phyloP scores from a whole-genome alignment of 2,329 filamentous ascomycete species.

The Geosmithia morbida region DNA sequence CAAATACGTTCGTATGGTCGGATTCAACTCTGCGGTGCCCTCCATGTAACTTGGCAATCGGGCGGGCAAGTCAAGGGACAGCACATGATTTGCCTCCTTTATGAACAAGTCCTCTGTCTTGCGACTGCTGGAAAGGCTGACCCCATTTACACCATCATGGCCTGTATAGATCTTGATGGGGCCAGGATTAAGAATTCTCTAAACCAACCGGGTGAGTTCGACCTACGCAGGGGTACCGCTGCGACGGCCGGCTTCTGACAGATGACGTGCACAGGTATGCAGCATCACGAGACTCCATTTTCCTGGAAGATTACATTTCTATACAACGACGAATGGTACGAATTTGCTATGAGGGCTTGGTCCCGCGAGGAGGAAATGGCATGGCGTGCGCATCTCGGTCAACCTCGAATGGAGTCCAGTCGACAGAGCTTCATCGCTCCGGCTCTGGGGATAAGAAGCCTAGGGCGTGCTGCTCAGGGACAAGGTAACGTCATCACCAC shows the following conservation, averaged over 20 bases:
- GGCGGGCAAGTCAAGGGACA: conserved; percentile 53
- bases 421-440: background rate
- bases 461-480: conserved; percentile 63
- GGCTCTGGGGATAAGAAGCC: conserved; percentile 49
- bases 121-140: conserved; percentile 52
- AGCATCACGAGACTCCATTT: conserved; percentile 73
- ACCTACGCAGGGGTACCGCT: background rate
- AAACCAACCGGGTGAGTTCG: conserved; percentile 52
- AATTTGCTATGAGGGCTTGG: conserved; percentile 78
- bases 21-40: conserved; percentile 64
- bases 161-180: conserved; percentile 54
- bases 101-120: conserved; percentile 64
- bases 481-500: conserved; percentile 29
- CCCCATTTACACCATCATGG: conserved; percentile 57
- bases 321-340: conserved; percentile 60
- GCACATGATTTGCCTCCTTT: conserved; percentile 80
- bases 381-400: conserved; percentile 56
- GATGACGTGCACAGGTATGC: conserved; percentile 45
- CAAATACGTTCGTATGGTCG: conserved; percentile 71
- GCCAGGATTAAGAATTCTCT: conserved; percentile 57
- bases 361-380: conserved; percentile 63
- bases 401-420: background rate
- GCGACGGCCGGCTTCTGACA: background rate
- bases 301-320: conserved; percentile 91
- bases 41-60: conserved; percentile 73